phyloP scores from a whole-genome alignment of 2,329 filamentous ascomycete species.

The Paecilomyces variotii region DNA sequence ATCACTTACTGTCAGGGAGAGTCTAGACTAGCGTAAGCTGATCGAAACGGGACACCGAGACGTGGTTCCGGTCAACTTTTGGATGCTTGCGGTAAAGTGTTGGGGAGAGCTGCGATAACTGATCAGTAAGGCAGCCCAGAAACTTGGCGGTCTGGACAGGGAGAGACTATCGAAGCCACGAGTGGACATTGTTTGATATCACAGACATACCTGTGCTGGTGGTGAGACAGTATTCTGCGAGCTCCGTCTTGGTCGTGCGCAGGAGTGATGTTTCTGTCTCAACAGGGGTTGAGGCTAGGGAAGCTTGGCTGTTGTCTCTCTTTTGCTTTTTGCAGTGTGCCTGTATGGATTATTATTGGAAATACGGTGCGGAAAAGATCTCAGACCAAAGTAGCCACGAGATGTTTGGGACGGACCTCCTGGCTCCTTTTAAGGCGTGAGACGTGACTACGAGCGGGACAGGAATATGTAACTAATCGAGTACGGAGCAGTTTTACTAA shows the following conservation, averaged over 20 bases:
- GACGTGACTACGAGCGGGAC: neutral
- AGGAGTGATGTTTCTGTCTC: neutral
- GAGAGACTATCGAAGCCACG: neutral
- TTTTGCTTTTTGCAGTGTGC: neutral
- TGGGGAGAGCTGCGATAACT: conserved; percentile 3
- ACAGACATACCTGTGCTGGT: neutral
- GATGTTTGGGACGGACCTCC: neutral
- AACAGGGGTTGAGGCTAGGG: too few species aligned
- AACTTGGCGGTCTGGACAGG: neutral
- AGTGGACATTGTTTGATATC: neutral
- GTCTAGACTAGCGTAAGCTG: neutral
- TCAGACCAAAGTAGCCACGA: neutral
- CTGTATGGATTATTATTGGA: neutral
- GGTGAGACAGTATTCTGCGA: neutral
- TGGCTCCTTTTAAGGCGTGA: neutral
- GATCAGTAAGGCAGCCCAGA: neutral
- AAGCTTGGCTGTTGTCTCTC: neutral
- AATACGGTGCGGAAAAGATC: neutral
- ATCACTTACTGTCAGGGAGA: conserved; percentile 10
- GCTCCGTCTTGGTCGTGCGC: neutral
- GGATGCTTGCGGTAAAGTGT: neutral
- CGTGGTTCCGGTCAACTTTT: neutral
- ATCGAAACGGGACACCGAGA: neutral
- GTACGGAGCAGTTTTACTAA: neutral
- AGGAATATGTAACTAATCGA: neutral